Evolutionary conservation across 768 basidiomycete species (phyloP).

Genomic region (Cyathus striatus): DNA sequence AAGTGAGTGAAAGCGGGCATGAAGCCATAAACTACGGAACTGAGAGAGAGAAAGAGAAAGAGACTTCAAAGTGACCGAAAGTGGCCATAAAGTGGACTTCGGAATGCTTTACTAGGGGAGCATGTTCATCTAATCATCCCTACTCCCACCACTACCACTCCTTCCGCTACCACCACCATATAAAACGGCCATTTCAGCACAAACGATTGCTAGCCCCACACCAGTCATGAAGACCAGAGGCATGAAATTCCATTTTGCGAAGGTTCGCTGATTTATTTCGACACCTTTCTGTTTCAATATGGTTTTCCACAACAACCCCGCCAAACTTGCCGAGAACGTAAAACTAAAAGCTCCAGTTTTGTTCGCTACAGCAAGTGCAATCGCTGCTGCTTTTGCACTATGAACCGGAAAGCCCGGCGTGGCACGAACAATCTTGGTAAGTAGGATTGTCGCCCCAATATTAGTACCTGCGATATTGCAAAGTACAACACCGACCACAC

Average conservation of each 20-base stretch:
- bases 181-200: constrained; percentile 67
- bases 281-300: constrained; percentile 76
- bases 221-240: constrained; percentile 63
- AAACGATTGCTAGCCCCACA: constrained; percentile 65
- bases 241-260: constrained; percentile 68
- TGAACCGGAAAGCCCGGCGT: constrained; percentile 28
- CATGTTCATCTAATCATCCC: too few relatives aligned
- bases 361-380: constrained; percentile 74
- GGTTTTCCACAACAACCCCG: constrained; percentile 78
- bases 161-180: too few relatives aligned
- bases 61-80: too few relatives aligned
- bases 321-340: constrained; percentile 84
- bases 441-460: constrained; percentile 86
- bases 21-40: too few relatives aligned
- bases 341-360: constrained; percentile 91
- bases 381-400: constrained; percentile 50
- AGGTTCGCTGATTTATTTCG: constrained; percentile 50
- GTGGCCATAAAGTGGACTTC: too few relatives aligned
- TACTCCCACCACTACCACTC: too few relatives aligned
- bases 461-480: constrained; percentile 90
- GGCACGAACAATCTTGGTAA: constrained; percentile 69
- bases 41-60: too few relatives aligned
- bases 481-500: constrained; percentile 64
- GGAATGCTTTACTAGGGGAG: too few relatives aligned
- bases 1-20: too few relatives aligned